These are phyloP conservation scores for Triticum dicoccoides DNA, from an alignment of 176 grass and related monocot species.

Conservation along the genomic window DNA sequence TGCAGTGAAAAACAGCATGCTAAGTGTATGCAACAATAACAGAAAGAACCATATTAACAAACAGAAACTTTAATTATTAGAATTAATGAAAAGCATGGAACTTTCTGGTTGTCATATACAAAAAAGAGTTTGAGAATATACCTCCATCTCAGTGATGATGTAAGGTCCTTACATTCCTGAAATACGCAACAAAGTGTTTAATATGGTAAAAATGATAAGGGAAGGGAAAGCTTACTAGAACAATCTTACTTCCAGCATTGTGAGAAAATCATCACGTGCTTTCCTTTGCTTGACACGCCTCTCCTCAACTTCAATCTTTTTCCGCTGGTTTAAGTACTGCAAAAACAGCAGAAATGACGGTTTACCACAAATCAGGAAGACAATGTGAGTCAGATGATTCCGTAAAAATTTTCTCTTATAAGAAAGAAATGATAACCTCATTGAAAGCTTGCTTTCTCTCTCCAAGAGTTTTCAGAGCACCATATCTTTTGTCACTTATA, in stretches of 20 bases:
- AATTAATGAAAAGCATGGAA: neutral
- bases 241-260: constrained; percentile 85
- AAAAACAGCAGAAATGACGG: constrained; percentile 31
- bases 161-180: constrained; percentile 90
- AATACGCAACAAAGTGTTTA: constrained; percentile 22
- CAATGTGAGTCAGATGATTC: neutral
- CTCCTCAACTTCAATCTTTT: constrained; percentile 84
- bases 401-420: neutral
- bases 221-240: neutral
- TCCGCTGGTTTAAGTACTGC: constrained; percentile 92
- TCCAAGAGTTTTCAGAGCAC: constrained; percentile 59
- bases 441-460: constrained; percentile 99
- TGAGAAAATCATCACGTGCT: constrained; percentile 85
- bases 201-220: neutral
- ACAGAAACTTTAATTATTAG: neutral
- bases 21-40: constrained; percentile 16
- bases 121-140: constrained; percentile 34
- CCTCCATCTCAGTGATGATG: constrained; percentile 82
- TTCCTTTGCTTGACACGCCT: constrained; percentile 89
- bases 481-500: constrained; percentile 30
- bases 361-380: neutral
- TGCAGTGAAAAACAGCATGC: constrained; percentile 20
- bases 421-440: constrained; percentile 57
- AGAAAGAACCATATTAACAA: neutral
- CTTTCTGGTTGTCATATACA: neutral